Base-by-base conservation (phyloP, 176 grass and related monocot genomes). In the Canna indica region DNA sequence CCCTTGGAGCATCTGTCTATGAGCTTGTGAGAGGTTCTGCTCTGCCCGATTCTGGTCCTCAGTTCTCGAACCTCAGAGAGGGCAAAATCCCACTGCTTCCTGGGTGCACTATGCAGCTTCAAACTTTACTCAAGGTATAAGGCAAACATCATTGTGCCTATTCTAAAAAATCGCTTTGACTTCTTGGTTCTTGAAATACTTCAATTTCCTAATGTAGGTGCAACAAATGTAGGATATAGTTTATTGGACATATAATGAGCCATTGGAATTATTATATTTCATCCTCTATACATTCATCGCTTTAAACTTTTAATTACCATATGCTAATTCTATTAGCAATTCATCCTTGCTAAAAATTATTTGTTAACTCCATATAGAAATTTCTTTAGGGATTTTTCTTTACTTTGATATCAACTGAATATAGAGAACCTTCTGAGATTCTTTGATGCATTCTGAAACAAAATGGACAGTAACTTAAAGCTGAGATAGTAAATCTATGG, bases 41-140 rank as follows among this genome's bases (percentile, higher is more conserved):
- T 0, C 79, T 97, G 81, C 88, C 83, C 38, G 83, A 83, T 6
- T 78, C 85, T 79, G 91, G 91, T 22, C 83, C 85, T 54, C 87
- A 88, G 48, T 91, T 96, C 68, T 64, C 61, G 36, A 90, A 73
- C 78, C 78, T 97, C n/a, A 81, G 94, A 76, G 89, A 92, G 60
- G 94, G 94, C 35, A 92, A 90, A 81, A 85, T 92, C n/a, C 27
- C 84, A 20, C 80, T 97, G 50, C 89, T 97, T 74, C 94, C 94
- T 58, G 94, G 88, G 12, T 87, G 80, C 61, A 80, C 94, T 62
- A 73, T 68, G n/a, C 94, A 97, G 38, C 87, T 97, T 61, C 94
- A 90, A 72, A 87, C 33, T 46, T 85, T 97, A 79, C 81, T 97
- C 33, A 93, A 97, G 94, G 94, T 97, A 87, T 9, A 4, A 50